Conservation (phyloP, 2,329 filamentous ascomycete species). For the Mollisia scopiformis region DNA sequence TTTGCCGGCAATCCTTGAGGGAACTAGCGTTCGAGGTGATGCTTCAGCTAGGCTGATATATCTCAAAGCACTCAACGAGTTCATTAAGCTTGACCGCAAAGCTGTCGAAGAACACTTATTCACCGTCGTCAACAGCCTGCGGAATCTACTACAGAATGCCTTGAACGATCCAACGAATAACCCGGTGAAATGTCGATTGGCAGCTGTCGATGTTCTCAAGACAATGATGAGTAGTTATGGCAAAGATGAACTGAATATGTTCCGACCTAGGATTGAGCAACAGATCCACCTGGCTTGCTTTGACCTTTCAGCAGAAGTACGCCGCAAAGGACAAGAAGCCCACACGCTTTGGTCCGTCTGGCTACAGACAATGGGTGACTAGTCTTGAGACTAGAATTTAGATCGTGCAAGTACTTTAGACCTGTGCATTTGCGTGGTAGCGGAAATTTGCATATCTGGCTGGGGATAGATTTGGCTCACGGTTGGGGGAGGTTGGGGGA, state of each 20-base stretch:
- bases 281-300: neutral
- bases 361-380: too few species aligned
- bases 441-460: too few species aligned
- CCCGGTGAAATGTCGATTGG: constrained; percentile 24
- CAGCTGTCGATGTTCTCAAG: constrained; percentile 35
- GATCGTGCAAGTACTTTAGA: too few species aligned
- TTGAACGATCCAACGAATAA: constrained; percentile 26
- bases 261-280: constrained; percentile 28
- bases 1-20: constrained; percentile 30
- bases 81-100: constrained; percentile 24
- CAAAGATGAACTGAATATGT: constrained; percentile 19
- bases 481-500: neutral
- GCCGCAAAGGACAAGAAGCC: too few species aligned
- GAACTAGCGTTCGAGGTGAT: constrained; percentile 30
- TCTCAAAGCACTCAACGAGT: constrained; percentile 26
- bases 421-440: too few species aligned
- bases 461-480: too few species aligned
- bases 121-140: constrained; percentile 34
- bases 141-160: constrained; percentile 33
- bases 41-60: constrained; percentile 27
- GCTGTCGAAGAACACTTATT: constrained; percentile 32
- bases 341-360: too few species aligned
- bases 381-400: too few species aligned
- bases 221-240: constrained; percentile 25
- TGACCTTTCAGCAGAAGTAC: neutral